phyloP scores from a whole-genome alignment of 805 yeast genomes.

The Naumovozyma castellii region DNA sequence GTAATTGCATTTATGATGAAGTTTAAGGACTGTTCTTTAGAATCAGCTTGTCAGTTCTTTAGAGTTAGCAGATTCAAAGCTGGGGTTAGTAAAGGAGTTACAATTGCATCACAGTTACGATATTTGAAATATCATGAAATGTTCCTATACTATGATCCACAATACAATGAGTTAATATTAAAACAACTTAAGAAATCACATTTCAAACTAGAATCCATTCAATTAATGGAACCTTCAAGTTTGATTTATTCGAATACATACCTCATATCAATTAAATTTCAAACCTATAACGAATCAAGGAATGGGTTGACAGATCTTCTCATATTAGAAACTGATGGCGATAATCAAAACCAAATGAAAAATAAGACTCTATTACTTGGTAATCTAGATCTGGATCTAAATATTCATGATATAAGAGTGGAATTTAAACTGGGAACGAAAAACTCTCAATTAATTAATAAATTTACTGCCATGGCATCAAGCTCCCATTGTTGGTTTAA shows the following conservation, averaged over 20 bases:
- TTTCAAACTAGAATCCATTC: slow-evolving; percentile 13
- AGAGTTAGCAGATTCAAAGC: slow-evolving; percentile 47
- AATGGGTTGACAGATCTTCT: slow-evolving; percentile 6
- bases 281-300: slow-evolving; percentile 10
- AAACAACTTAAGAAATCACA: slow-evolving; percentile 5
- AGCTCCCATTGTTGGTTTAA: slow-evolving; percentile 37
- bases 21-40: slow-evolving; percentile 30
- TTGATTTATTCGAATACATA: slow-evolving; percentile 2
- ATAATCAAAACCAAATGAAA: not conserved
- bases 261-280: slow-evolving; percentile 9
- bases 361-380: not conserved
- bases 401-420: not conserved
- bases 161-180: slow-evolving; percentile 6
- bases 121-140: slow-evolving; percentile 51
- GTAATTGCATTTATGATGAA: slow-evolving; percentile 63
- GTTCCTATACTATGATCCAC: slow-evolving; percentile 11
- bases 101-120: slow-evolving; percentile 59
- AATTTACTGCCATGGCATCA: slow-evolving; percentile 6
- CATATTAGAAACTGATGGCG: not conserved
- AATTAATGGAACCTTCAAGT: slow-evolving; percentile 13
- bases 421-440: not conserved
- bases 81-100: slow-evolving; percentile 56
- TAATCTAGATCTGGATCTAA: not conserved
- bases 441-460: slow-evolving; percentile 9
- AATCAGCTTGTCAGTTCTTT: slow-evolving; percentile 44